Evolutionary conservation across 176 grass and related monocot genomes (phyloP).

Genomic region (Sorghum bicolor): DNA sequence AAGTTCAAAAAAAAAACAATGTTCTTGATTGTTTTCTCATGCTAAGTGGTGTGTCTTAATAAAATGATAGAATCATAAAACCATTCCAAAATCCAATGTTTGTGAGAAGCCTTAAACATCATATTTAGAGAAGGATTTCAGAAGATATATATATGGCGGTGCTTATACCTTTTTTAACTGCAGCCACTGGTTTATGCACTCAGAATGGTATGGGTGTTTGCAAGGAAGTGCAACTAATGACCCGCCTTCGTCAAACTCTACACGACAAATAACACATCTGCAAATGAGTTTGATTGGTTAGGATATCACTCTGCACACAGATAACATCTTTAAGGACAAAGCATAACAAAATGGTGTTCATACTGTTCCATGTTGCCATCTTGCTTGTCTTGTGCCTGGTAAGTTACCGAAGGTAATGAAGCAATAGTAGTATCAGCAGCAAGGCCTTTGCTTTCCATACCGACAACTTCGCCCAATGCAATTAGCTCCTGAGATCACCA

Average conservation of each 20-base stretch:
- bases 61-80: too few relatives aligned
- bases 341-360: background rate
- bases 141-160: too few relatives aligned
- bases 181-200: slow-evolving; percentile 96
- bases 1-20: too few relatives aligned
- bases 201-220: slow-evolving; percentile 82
- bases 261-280: slow-evolving; percentile 91
- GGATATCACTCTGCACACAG: background rate
- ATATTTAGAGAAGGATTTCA: background rate
- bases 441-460: slow-evolving; percentile 77
- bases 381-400: slow-evolving; percentile 64
- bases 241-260: slow-evolving; percentile 87
- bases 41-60: background rate
- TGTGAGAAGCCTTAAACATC: background rate
- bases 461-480: slow-evolving; percentile 83
- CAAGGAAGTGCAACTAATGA: slow-evolving; percentile 75
- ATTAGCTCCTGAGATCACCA: slow-evolving; percentile 65
- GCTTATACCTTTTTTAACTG: slow-evolving; percentile 77
- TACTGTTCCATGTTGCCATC: slow-evolving; percentile 87
- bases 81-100: too few relatives aligned
- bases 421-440: slow-evolving; percentile 60
- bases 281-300: slow-evolving; percentile 16
- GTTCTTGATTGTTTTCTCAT: background rate
- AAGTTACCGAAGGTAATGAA: slow-evolving; percentile 72
- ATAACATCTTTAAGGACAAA: background rate